Evolutionary conservation across 2,329 filamentous ascomycete genomes (phyloP).

Genomic region (Colletotrichum sp.): DNA sequence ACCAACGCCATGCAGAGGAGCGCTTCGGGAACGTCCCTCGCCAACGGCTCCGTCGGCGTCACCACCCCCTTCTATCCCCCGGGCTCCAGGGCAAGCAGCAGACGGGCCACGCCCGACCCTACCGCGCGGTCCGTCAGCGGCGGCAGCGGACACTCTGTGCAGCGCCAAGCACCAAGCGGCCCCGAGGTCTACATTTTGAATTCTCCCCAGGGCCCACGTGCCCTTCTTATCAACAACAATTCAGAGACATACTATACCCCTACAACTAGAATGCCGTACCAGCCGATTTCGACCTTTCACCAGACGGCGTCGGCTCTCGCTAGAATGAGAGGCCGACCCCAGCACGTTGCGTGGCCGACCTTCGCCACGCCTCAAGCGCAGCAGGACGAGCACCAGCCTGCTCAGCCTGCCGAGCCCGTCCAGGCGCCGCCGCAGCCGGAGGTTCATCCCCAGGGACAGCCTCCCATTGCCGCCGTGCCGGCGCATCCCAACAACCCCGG

Average conservation of each 20-base stretch:
- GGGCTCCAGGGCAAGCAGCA: slow-evolving; percentile 46
- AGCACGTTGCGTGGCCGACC: slow-evolving; percentile 12
- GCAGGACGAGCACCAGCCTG: slow-evolving; percentile 4
- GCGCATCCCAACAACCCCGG: slow-evolving; percentile 45
- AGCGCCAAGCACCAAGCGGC: slow-evolving; percentile 29
- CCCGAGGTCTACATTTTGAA: slow-evolving; percentile 66
- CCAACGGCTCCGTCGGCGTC: slow-evolving; percentile 44
- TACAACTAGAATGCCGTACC: slow-evolving; percentile 26
- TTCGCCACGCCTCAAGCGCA: slow-evolving; percentile 23
- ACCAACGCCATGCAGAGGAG: slow-evolving; percentile 57
- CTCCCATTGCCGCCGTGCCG: slow-evolving; percentile 28
- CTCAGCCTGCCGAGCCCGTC: slow-evolving; percentile 1
- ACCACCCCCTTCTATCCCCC: slow-evolving; percentile 44
- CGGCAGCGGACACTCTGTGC: slow-evolving; percentile 29
- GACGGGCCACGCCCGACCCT: slow-evolving; percentile 53
- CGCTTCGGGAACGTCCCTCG: slow-evolving; percentile 50
- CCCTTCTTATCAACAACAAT: slow-evolving; percentile 59
- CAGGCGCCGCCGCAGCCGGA: slow-evolving; percentile 28
- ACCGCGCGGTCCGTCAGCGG: slow-evolving; percentile 35
- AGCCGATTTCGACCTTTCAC: background rate
- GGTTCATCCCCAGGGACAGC: slow-evolving; percentile 31
- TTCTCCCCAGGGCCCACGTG: slow-evolving; percentile 65
- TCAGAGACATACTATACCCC: slow-evolving; percentile 59
- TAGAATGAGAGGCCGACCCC: slow-evolving; percentile 10
- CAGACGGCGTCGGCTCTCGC: slow-evolving; percentile 6